A percentile compares a stretch with the other conserved stretches of the same genome.
phyloP scores from a whole-genome alignment of 2,329 filamentous ascomycete species.

The Pyricularia sp. region DNA sequence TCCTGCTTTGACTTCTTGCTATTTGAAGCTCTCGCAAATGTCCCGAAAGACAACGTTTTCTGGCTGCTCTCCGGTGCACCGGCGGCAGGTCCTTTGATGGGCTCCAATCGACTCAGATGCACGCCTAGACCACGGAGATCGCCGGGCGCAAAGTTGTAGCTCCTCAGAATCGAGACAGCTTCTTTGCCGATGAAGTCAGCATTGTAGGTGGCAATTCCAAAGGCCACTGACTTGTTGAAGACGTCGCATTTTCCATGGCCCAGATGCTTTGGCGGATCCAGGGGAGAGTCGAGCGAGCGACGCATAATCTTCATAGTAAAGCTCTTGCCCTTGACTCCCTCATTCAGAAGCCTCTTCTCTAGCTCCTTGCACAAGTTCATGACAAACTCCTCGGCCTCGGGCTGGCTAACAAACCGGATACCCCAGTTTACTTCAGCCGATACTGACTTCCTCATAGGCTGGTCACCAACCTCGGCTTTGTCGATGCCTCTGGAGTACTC shows the following conservation, averaged over 20 bases:
- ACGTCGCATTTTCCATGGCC: conserved; percentile 93
- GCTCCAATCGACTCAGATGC: conserved; percentile 87
- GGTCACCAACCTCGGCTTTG: conserved; percentile 73
- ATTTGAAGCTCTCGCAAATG: conserved; percentile 26
- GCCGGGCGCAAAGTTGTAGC: conserved; percentile 76
- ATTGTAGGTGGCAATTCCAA: conserved; percentile 78
- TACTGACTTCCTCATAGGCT: conserved; percentile 81
- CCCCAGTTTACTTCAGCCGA: conserved; percentile 98
- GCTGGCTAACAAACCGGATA: conserved; percentile 83
- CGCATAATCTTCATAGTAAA: conserved; percentile 94
- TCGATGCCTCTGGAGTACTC: conserved; percentile 90
- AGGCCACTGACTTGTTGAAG: conserved; percentile 76
- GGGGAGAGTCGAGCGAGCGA: conserved; percentile 72
- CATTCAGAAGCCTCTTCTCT: conserved; percentile 68
- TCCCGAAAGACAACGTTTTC: conserved; percentile 64
- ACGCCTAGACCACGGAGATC: conserved; percentile 89
- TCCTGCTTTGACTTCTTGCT: conserved; percentile 25
- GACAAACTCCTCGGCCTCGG: conserved; percentile 91
- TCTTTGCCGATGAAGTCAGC: conserved; percentile 66
- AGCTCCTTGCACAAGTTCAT: conserved; percentile 77
- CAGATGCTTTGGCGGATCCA: conserved; percentile 87
- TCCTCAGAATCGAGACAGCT: conserved; percentile 72
- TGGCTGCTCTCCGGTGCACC: conserved; percentile 66
- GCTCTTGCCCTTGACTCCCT: conserved; percentile 78
- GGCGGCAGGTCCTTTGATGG: conserved; percentile 48